Evolutionary conservation across 768 basidiomycete species (phyloP).

Genomic region (Boletus huronensis): DNA sequence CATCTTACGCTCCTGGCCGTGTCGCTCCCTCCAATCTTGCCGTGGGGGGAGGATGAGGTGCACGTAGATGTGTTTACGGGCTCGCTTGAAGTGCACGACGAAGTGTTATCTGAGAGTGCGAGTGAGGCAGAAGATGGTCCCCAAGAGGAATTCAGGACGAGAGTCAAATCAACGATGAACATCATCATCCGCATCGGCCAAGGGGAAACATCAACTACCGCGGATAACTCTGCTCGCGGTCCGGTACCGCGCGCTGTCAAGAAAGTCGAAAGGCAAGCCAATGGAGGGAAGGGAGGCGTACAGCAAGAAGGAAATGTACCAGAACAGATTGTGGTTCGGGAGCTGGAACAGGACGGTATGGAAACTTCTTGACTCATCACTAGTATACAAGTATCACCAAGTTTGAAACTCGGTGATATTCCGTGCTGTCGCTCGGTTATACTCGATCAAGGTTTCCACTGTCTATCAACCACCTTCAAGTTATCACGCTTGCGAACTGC

Average conservation of each 20-base stretch:
- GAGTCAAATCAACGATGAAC: constrained; percentile 67
- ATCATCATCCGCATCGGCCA: constrained; percentile 61
- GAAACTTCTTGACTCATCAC: constrained; percentile 24
- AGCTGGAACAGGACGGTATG: constrained; percentile 44
- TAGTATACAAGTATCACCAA: background rate
- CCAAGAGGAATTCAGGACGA: constrained; percentile 52
- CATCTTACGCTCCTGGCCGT: constrained; percentile 66
- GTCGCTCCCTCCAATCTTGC: constrained; percentile 70
- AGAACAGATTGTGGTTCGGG: constrained; percentile 36
- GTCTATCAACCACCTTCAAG: background rate
- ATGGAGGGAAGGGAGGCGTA: constrained; percentile 6
- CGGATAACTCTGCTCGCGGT: constrained; percentile 1
- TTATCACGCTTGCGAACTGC: background rate
- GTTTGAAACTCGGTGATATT: background rate
- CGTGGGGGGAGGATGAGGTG: constrained; percentile 61
- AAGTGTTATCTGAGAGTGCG: constrained; percentile 46
- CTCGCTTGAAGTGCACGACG: constrained; percentile 73
- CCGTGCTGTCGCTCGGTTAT: background rate
- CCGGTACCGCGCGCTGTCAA: background rate
- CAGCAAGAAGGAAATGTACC: constrained; percentile 6
- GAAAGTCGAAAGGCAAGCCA: constrained; percentile 7
- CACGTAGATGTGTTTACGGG: constrained; percentile 61
- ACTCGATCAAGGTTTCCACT: background rate
- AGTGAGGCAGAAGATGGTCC: constrained; percentile 59
- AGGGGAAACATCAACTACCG: constrained; percentile 40